Conservation (phyloP, 2,329 filamentous ascomycete genomes). For the Ceratocystis huliohia region DNA sequence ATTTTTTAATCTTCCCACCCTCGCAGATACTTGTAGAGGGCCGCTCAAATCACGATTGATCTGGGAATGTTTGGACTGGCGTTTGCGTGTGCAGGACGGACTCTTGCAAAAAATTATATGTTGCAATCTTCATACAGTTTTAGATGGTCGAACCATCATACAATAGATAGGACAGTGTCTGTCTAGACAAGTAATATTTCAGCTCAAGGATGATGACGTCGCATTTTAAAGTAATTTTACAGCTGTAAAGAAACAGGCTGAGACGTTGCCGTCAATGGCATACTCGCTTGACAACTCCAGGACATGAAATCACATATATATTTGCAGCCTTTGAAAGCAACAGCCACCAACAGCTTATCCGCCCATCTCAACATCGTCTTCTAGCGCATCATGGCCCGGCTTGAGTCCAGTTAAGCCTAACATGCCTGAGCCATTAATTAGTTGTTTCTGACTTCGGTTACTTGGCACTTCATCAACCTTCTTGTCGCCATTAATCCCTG, state of each 20-base stretch:
- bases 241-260: neutral
- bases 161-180: neutral
- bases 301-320: neutral
- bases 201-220: neutral
- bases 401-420: conserved; percentile 30
- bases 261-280: neutral
- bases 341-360: conserved; percentile 33
- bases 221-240: too few species aligned
- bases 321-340: neutral
- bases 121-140: conserved; percentile 2
- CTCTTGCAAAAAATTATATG: neutral
- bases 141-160: neutral
- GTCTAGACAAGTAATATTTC: neutral
- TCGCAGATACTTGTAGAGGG: neutral
- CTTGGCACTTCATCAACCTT: conserved; percentile 1
- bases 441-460: conserved; percentile 21
- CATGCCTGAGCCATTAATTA: conserved; percentile 21
- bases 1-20: neutral
- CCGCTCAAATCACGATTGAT: neutral
- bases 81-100: conserved; percentile 5
- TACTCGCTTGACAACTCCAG: neutral
- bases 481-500: conserved; percentile 35
- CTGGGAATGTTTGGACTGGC: conserved; percentile 11
- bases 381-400: conserved; percentile 32
- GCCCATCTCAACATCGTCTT: conserved; percentile 44